Evolutionary conservation across 2,329 filamentous ascomycete species (phyloP), one percentile per base, ranked within the genome.

Genomic region (Hypoxylon sp.): DNA sequence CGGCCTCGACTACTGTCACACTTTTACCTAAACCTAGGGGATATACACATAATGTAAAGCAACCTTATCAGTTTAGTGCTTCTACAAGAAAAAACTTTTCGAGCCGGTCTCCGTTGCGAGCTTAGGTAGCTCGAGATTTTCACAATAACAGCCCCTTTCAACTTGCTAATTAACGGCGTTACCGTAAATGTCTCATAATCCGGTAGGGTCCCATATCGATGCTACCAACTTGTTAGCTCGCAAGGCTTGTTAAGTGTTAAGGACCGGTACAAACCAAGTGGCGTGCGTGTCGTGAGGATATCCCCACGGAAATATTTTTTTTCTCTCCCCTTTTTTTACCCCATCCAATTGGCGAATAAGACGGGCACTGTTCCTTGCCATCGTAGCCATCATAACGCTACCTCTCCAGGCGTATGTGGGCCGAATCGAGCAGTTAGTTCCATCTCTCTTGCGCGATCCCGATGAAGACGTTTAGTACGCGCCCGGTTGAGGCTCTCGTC

Each of bases 131-230:
- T 66, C 52, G 55, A 54, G 54, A 57, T 47, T 62, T 26, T 17
- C 34, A 39, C 13, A n/a, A 3, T 34, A 34, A 3, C 5, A 34
- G 4, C 32, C 11, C 11, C 13, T 13, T n/a, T 39, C 4, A 3
- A 15, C 43, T 10, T 10, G 22, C 11, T 5, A 10, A 10, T n/a
- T 41, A 41, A 67, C 61, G 61, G 61, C 41, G 28, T 55, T 58
- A 49, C 64, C 64, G 61, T 62, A 62, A 59, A 62, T 52, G 58
- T 67, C 64, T 67, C 64, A 62, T 64, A 61, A 67, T 67, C 51
- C 47, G 46, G 50, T 41, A 28, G 56, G 57, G 49, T 57, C 34
- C 34, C 54, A 56, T 54, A 26, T 7, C 7, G 24, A 4, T 32
- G 20, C 47, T 51, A 26, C 51, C 20, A 41, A 41, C 15, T 24